Base-by-base conservation (phyloP, 2,329 filamentous ascomycete species). In the Grosmannia clavigera region DNA sequence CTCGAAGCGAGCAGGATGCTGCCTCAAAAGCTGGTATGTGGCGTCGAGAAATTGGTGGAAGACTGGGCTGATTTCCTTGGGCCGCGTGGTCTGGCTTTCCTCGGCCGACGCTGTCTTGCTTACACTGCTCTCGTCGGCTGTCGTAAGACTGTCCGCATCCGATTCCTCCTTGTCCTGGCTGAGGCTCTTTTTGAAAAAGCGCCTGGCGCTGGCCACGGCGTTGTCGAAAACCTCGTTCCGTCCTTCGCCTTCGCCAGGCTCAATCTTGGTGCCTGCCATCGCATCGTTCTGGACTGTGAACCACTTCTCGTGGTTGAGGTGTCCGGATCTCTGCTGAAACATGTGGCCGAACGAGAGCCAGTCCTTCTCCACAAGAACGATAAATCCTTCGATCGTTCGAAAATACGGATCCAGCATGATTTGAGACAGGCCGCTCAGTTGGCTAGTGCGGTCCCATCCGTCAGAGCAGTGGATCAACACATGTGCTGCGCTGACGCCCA, bases 331-430 rank as follows among this genome's bases (percentile, higher is more conserved):
- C 67, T 96, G 84, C 59, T 91, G 85, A 73, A 99, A 99, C 86
- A 96, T 96, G 73, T 99, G 92, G 1, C 94, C 94, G 74, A 96
- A 99, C 0, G 92, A 94, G 14, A 99, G 75, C 90, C 94, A 99
- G 69, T 99, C 94, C 71, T 99, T 99, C 72, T 99, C 94, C 2
- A 99, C 81, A 7, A 99, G 76, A 2, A 95, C 85, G 66, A 97
- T 92, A 71, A 97, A 99, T 0, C 94, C 94, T 66, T 96, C 88
- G 57, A 99, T 77, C 0, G 94, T 97, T 58, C 94, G 84, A 71
- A 91, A 99, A 72, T 95, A 96, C 0, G 94, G 94, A 69, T 99
- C 94, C 10, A 99, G 81, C 77, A 96, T 92, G 48, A 99, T 80
- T 73, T 99, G 92, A 60, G 91, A 87, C 60, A 99, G 75, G 5